Percentiles rank a stretch among this genome's conserved stretches.
Evolutionary conservation across 495 filamentous ascomycete genomes (phyloP).

Genomic region (Xylaria telfairii): DNA sequence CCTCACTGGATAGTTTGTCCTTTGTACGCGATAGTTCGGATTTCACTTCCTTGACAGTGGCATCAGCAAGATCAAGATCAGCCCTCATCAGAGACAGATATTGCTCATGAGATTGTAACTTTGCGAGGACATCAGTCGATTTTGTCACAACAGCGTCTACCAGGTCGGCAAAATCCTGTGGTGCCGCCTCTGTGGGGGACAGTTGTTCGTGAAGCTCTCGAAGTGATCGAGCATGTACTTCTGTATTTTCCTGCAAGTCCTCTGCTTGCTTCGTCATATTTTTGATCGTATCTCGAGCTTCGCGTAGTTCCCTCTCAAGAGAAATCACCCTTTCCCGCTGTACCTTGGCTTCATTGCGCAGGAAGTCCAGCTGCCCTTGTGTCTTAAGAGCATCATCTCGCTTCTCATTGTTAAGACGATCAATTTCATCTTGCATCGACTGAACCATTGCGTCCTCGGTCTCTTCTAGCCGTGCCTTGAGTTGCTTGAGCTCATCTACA

Average conservation of each 20-base stretch:
- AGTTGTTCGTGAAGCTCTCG: constrained; percentile 67
- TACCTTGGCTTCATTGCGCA: constrained; percentile 61
- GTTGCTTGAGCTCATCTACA: constrained; percentile 75
- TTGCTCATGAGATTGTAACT: constrained; percentile 49
- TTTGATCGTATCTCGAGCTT: constrained; percentile 57
- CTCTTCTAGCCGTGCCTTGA: constrained; percentile 80
- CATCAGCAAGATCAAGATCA: constrained; percentile 52
- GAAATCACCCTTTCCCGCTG: constrained; percentile 60
- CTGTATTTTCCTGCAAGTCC: constrained; percentile 49
- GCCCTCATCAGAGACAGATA: constrained; percentile 51
- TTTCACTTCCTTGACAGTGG: constrained; percentile 41
- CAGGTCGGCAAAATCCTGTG: constrained; percentile 64
- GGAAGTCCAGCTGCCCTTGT: constrained; percentile 58
- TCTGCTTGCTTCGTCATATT: constrained; percentile 59
- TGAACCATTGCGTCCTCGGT: constrained; percentile 89
- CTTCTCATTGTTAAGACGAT: constrained; percentile 61
- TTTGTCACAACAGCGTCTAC: constrained; percentile 68
- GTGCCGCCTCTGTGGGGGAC: constrained; percentile 59
- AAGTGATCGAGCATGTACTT: constrained; percentile 62
- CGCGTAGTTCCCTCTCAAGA: constrained; percentile 60
- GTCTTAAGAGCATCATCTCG: constrained; percentile 63
- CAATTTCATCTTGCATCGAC: constrained; percentile 74
- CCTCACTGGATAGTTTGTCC: constrained; percentile 56
- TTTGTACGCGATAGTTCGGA: constrained; percentile 49
- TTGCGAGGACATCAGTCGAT: constrained; percentile 59